These are phyloP conservation scores for Periconia sp. DNA, from an alignment of 2,329 filamentous ascomycete species.

Conservation along the genomic window DNA sequence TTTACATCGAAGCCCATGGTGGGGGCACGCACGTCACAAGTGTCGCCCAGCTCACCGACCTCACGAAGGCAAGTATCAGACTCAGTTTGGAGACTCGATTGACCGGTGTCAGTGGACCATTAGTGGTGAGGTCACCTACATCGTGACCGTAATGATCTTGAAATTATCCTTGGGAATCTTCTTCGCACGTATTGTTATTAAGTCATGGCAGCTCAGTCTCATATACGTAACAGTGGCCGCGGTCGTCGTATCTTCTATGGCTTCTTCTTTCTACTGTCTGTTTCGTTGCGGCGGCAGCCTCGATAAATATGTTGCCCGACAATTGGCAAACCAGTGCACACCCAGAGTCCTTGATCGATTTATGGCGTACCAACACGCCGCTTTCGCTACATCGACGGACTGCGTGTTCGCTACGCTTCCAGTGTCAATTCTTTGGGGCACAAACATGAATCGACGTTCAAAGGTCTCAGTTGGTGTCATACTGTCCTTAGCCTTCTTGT, in stretches of 20 bases:
- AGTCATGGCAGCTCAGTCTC: slow-evolving; percentile 46
- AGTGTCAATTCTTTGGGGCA: slow-evolving; percentile 59
- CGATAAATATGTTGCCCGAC: slow-evolving; percentile 37
- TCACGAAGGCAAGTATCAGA: slow-evolving; percentile 35
- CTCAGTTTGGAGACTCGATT: slow-evolving; percentile 1
- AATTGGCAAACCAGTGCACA: slow-evolving; percentile 48
- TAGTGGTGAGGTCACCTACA: slow-evolving; percentile 46
- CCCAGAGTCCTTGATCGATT: slow-evolving; percentile 56
- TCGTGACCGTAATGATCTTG: slow-evolving; percentile 48
- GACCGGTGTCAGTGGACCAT: slow-evolving; percentile 38
- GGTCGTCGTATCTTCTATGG: slow-evolving; percentile 39
- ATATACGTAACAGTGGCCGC: slow-evolving; percentile 46
- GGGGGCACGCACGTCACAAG: slow-evolving; percentile 39
- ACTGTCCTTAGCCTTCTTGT: slow-evolving; percentile 54
- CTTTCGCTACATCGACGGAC: slow-evolving; percentile 39
- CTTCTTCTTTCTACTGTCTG: slow-evolving; percentile 58
- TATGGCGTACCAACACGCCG: slow-evolving; percentile 54
- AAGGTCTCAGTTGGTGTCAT: slow-evolving; percentile 62
- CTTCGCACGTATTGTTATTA: slow-evolving; percentile 52
- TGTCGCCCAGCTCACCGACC: slow-evolving; percentile 23
- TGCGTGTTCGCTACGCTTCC: slow-evolving; percentile 38
- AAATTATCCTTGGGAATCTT: slow-evolving; percentile 55
- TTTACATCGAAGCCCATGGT: slow-evolving; percentile 37
- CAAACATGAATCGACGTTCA: slow-evolving; percentile 60
- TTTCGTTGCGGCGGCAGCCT: slow-evolving; percentile 55